Conservation (phyloP, 257 asterid species). For the Salvia miltiorrhiza region DNA sequence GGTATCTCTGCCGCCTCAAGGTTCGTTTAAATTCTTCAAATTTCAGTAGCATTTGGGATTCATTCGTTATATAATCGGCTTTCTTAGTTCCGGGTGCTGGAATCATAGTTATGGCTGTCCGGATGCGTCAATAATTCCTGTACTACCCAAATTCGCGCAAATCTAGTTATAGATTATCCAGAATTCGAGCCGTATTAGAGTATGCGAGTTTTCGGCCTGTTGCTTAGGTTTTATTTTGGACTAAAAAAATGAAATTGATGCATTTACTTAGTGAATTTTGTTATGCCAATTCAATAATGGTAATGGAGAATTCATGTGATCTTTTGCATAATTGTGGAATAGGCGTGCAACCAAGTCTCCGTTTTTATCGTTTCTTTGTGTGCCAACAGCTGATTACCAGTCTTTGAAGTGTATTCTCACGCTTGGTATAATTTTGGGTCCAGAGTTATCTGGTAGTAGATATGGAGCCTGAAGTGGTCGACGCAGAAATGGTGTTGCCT, state of each 20-base stretch:
- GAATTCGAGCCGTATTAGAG: neutral
- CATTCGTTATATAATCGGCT: neutral
- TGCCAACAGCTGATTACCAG: neutral
- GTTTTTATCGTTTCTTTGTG: neutral
- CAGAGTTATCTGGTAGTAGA: constrained; percentile 13
- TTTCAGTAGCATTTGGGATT: neutral
- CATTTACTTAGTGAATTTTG: neutral
- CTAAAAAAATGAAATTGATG: neutral
- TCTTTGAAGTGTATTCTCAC: neutral
- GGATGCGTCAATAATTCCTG: neutral
- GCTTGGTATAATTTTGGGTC: neutral
- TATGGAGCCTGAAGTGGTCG: constrained; percentile 83
- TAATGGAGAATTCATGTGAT: neutral
- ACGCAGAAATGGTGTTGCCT: constrained; percentile 79
- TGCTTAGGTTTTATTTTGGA: neutral
- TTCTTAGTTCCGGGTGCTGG: neutral
- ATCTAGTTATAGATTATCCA: neutral
- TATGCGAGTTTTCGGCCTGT: neutral
- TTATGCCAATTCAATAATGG: neutral
- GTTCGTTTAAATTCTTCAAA: neutral
- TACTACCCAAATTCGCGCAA: neutral
- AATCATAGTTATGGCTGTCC: neutral
- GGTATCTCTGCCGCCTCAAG: neutral
- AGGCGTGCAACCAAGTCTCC: neutral
- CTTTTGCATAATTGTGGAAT: neutral